These are phyloP conservation scores for Colletotrichum sp. DNA, from an alignment of 2,329 filamentous ascomycete species.

Conservation along the genomic window DNA sequence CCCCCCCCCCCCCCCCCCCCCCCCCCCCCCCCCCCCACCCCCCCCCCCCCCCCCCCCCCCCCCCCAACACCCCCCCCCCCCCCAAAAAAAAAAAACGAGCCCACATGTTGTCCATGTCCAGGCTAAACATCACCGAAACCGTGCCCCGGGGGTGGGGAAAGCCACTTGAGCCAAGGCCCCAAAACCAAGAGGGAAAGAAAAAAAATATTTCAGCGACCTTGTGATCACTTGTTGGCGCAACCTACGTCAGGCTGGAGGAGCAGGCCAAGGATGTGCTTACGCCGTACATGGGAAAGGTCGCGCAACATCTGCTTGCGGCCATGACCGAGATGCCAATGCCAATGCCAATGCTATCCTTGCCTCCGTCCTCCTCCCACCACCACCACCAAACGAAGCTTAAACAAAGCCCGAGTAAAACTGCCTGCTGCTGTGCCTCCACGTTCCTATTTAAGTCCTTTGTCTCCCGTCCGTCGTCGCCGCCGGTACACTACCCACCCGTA, in stretches of 20 bases:
- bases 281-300: conserved; percentile 11
- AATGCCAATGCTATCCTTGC: background rate
- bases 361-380: background rate
- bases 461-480: background rate
- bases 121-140: background rate
- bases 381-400: background rate
- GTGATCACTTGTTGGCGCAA: conserved; percentile 21
- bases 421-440: background rate
- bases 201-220: conserved; percentile 21
- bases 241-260: conserved; percentile 1
- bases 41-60: too few relatives aligned
- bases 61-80: too few relatives aligned
- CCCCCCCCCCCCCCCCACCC: too few relatives aligned
- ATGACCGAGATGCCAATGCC: background rate
- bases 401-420: background rate
- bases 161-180: background rate
- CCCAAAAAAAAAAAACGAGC: background rate
- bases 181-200: background rate
- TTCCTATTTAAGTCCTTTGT: conserved; percentile 18
- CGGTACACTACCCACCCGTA: background rate
- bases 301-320: conserved; percentile 19
- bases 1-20: too few relatives aligned
- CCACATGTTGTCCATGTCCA: background rate
- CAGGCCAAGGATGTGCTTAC: conserved; percentile 17
- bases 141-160: conserved; percentile 11